Conservation (phyloP, 2,329 filamentous ascomycete genomes). For the Ophiostoma sp. region DNA sequence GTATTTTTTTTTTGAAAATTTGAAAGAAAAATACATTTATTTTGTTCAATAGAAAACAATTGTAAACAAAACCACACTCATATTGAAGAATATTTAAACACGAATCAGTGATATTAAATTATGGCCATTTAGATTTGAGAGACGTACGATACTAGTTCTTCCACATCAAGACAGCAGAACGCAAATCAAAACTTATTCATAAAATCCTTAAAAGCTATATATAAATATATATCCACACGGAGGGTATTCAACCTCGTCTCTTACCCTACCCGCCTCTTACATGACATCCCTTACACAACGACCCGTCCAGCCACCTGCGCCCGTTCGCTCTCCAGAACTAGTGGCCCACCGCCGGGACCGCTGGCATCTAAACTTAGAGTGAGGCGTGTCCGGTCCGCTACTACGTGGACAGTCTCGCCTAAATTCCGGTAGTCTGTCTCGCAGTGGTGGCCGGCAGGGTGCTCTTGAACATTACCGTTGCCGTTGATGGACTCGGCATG, state of each 20-base stretch:
- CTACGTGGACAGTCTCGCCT: conserved; percentile 73
- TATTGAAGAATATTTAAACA: too few species aligned
- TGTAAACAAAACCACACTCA: too few species aligned
- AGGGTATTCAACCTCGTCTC: background rate
- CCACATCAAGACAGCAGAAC: background rate
- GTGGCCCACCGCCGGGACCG: conserved; percentile 63
- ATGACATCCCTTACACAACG: conserved; percentile 33
- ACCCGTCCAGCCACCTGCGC: conserved; percentile 40
- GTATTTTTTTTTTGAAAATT: too few species aligned
- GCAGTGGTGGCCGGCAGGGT: conserved; percentile 47
- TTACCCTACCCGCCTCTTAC: background rate
- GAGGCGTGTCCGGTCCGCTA: conserved; percentile 68
- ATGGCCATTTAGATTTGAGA: background rate
- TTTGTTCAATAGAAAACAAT: too few species aligned
- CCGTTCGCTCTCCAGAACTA: conserved; percentile 64
- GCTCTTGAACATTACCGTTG: background rate
- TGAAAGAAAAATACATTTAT: too few species aligned
- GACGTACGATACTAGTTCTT: too few species aligned
- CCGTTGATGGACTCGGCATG: background rate
- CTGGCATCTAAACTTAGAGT: conserved; percentile 72
- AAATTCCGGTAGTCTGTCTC: conserved; percentile 81
- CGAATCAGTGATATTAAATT: too few species aligned
- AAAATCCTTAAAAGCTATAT: background rate
- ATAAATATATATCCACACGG: background rate
- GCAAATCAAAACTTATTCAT: background rate